Conservation (phyloP, 768 basidiomycete genomes). For the Kwoniella sp. region DNA sequence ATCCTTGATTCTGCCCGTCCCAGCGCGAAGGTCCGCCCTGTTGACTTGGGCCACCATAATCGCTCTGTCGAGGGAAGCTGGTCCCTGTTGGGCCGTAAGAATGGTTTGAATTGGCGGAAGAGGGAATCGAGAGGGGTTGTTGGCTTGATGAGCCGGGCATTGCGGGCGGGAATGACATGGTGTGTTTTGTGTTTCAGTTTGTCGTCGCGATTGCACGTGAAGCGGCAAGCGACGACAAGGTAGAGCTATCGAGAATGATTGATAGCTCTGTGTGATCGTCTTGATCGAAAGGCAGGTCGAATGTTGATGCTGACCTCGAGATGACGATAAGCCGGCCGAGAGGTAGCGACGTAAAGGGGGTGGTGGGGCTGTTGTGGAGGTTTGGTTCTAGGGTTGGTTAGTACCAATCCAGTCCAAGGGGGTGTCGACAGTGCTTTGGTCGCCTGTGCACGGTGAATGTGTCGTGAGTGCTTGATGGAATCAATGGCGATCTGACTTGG, state of each 20-base stretch:
- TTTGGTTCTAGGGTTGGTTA: neutral
- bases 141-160: constrained; percentile 11
- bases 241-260: neutral
- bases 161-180: constrained; percentile 13
- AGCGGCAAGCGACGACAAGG: constrained; percentile 1
- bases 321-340: too few species aligned
- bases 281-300: neutral
- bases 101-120: constrained; percentile 6
- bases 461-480: too few species aligned
- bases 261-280: neutral
- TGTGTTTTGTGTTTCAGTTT: neutral
- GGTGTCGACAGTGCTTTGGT: too few species aligned
- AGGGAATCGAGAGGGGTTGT: constrained; percentile 28
- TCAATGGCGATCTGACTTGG: too few species aligned
- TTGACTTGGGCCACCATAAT: constrained; percentile 1
- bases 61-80: constrained; percentile 25
- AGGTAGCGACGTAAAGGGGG: neutral
- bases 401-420: neutral
- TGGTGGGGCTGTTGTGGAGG: constrained; percentile 3
- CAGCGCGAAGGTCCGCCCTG: constrained; percentile 18
- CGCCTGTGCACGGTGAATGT: neutral
- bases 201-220: neutral
- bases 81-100: constrained; percentile 14
- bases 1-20: neutral
- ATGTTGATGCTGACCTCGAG: too few species aligned